Evolutionary conservation across 2,329 filamentous ascomycete genomes (phyloP), one percentile per base, ranked within the genome.

Genomic region (Fusarium mexicanum): DNA sequence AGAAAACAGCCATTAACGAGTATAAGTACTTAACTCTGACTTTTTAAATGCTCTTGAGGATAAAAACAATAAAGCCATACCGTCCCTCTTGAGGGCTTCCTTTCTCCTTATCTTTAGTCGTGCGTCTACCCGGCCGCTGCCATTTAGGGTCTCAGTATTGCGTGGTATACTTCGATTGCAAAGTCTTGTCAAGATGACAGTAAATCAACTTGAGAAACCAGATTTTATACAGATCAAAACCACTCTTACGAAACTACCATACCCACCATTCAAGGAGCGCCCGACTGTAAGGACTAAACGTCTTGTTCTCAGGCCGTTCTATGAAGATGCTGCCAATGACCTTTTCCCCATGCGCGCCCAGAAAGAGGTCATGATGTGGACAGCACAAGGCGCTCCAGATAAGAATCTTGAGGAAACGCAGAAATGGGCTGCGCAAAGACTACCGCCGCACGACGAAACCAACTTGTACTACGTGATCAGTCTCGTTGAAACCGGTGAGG

Each of bases 351-450:
- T 67, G 64, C 64, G 64, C 7, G 20, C 46, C 10, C 62, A 67
- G 17, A 24, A 60, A 47, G 64, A 67, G 10, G 62, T 67, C 26
- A 67, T 67, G 64, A 67, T 47, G 40, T 67, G 64, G 64, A 67
- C 64, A 4, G 8, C 64, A 4, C 51, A 67, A 37, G 64, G 64
- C 8, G 62, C 29, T 2, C 64, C 64, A 22, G 64, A 67, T 13
- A 47, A 60, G 20, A 12, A 50, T 4, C 6, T 67, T 8, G 51
- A 61, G 6, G 51, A 67, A 20, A 60, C 64, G 2, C 11, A 29
- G 3, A 22, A 22, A 1, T 67, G 64, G 64, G 18, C 62, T 26
- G 31, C 46, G 14, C 53, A 51, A 2, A 51, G 29, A 33, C 5
- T 67, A 4, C 62, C 64, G 11, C 64, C 62, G 1, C 46, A 67